These are phyloP conservation scores for Trichoderma arundinaceum DNA, from an alignment of 2,329 filamentous ascomycete species.

Conservation along the genomic window DNA sequence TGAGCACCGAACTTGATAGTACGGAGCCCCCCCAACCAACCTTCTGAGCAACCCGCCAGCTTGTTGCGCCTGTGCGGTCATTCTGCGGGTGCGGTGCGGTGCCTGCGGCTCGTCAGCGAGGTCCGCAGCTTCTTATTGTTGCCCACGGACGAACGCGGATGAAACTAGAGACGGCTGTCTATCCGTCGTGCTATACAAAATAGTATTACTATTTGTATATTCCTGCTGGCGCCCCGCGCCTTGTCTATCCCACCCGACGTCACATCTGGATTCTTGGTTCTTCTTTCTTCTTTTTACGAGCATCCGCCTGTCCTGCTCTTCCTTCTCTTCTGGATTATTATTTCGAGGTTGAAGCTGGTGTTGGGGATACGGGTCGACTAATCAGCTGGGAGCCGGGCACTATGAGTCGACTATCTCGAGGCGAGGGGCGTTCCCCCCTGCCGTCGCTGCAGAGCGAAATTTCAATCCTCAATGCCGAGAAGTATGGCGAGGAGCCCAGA, in stretches of 20 bases:
- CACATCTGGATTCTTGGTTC: neutral
- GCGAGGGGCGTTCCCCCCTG: constrained; percentile 18
- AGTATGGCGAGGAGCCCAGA: constrained; percentile 21
- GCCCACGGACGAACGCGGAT: constrained; percentile 25
- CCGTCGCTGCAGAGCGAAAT: constrained; percentile 29
- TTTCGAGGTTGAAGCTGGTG: neutral
- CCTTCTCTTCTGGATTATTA: no score
- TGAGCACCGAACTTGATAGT: no score
- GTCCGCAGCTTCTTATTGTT: constrained; percentile 12
- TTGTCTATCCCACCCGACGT: constrained; percentile 6
- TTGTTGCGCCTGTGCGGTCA: neutral
- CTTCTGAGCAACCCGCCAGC: no score
- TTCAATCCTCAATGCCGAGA: constrained; percentile 29
- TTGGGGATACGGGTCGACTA: neutral
- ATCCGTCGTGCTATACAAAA: constrained; percentile 1
- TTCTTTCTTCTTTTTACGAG: neutral
- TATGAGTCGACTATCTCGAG: constrained; percentile 27
- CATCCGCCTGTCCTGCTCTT: no score
- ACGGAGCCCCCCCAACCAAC: no score
- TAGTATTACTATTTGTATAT: constrained; percentile 15
- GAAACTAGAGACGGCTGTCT: neutral
- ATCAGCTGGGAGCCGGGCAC: neutral
- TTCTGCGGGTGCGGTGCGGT: constrained; percentile 5
- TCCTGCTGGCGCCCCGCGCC: constrained; percentile 6
- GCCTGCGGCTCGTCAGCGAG: constrained; percentile 20